phyloP scores from a whole-genome alignment of 805 yeast species.

The Phaffomyces thermotolerans region DNA sequence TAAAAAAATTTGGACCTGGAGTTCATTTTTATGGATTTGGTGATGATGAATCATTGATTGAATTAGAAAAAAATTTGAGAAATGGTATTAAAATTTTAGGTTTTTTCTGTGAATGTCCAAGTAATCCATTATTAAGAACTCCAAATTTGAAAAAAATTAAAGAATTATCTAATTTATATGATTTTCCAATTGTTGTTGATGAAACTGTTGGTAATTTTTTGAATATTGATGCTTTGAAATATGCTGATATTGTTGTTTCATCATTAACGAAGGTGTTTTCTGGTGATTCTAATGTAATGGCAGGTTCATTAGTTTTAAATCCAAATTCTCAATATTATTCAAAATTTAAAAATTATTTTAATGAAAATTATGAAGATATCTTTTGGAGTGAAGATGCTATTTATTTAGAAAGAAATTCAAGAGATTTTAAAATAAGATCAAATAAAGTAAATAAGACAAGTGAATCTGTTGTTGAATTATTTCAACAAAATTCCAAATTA shows the following conservation, averaged over 20 bases:
- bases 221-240: constrained; percentile 73
- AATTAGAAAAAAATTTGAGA: constrained; percentile 54
- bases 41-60: constrained; percentile 59
- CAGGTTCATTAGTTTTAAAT: constrained; percentile 80
- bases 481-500: constrained; percentile 35
- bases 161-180: constrained; percentile 56
- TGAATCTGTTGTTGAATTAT: constrained; percentile 44
- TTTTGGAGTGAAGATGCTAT: constrained; percentile 95
- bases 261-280: constrained; percentile 89
- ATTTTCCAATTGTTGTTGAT: constrained; percentile 79
- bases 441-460: constrained; percentile 47
- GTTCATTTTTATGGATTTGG: constrained; percentile 81
- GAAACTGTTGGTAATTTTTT: constrained; percentile 92
- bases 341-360: constrained; percentile 41
- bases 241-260: constrained; percentile 79
- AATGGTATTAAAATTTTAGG: constrained; percentile 64
- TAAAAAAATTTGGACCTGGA: constrained; percentile 89
- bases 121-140: constrained; percentile 85
- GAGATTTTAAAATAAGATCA: constrained; percentile 72
- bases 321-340: constrained; percentile 48
- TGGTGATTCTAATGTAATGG: constrained; percentile 95
- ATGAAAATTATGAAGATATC: constrained; percentile 57
- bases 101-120: constrained; percentile 88
- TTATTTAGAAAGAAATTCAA: constrained; percentile 83
- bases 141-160: constrained; percentile 68